These are phyloP conservation scores for Lipomyces oligophaga DNA, from an alignment of 805 yeast genomes.

Conservation along the genomic window DNA sequence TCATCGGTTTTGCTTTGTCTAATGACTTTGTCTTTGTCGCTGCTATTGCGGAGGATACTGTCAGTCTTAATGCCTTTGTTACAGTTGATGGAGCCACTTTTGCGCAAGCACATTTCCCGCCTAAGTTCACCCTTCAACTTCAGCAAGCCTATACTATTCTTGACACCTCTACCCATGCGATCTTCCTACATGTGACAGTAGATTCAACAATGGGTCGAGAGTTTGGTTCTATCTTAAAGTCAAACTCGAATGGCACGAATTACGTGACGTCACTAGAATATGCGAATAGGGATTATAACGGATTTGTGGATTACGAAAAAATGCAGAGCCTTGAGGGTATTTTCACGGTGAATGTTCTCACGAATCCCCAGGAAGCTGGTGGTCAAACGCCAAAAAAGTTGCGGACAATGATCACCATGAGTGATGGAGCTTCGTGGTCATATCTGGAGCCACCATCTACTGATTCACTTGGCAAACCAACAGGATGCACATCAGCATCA, in stretches of 20 bases:
- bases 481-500: constrained; percentile 49
- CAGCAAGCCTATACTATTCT: constrained; percentile 76
- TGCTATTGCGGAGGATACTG: constrained; percentile 45
- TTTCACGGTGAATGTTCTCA: constrained; percentile 65
- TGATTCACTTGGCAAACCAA: constrained; percentile 58
- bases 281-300: constrained; percentile 70
- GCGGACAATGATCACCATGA: constrained; percentile 72
- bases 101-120: constrained; percentile 79
- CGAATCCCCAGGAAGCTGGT: constrained; percentile 48
- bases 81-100: constrained; percentile 73
- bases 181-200: constrained; percentile 81
- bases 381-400: constrained; percentile 52
- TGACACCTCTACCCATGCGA: constrained; percentile 64
- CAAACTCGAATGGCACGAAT: constrained; percentile 87
- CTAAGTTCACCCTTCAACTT: constrained; percentile 52
- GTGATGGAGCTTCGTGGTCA: constrained; percentile 89
- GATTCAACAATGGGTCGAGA: constrained; percentile 49
- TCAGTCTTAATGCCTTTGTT: constrained; percentile 61
- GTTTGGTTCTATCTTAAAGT: constrained; percentile 76
- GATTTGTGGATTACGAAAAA: constrained; percentile 86
- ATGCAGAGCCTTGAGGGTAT: constrained; percentile 83
- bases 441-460: constrained; percentile 63
- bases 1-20: constrained; percentile 70
- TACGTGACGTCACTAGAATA: constrained; percentile 63
- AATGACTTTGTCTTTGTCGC: constrained; percentile 76